phyloP scores from a whole-genome alignment of 306 rosid genomes.

The Sicyos baderoa region DNA sequence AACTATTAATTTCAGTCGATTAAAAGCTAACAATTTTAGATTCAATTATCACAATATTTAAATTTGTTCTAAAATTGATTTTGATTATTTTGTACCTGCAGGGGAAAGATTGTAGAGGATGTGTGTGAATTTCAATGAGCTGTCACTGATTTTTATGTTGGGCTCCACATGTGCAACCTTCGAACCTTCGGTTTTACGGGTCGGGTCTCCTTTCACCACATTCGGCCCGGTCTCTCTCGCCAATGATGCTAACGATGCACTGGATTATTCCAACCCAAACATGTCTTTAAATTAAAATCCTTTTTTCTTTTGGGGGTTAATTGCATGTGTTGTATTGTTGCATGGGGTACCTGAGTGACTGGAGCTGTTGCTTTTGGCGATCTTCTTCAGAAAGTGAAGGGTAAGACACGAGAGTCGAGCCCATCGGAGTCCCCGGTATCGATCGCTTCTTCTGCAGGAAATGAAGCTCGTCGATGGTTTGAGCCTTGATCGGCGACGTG shows the following conservation, averaged over 20 bases:
- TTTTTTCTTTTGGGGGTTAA: too few species aligned
- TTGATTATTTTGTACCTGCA: slow-evolving; percentile 37
- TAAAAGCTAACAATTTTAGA: too few species aligned
- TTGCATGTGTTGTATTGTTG: too few species aligned
- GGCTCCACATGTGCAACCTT: slow-evolving; percentile 48
- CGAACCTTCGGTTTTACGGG: slow-evolving; percentile 27
- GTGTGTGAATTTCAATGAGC: slow-evolving; percentile 30
- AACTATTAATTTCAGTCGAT: too few species aligned
- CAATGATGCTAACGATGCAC: slow-evolving; percentile 81
- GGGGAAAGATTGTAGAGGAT: slow-evolving; percentile 89
- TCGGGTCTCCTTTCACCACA: slow-evolving; percentile 81
- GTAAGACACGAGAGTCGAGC: slow-evolving; percentile 29
- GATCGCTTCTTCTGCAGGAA: slow-evolving; percentile 69
- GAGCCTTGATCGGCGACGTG: slow-evolving; percentile 58
- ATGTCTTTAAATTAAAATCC: too few species aligned
- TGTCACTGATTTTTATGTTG: slow-evolving; percentile 63
- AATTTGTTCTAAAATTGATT: too few species aligned
- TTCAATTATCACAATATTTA: too few species aligned
- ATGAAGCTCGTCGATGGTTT: slow-evolving; percentile 86
- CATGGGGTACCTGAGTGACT: slow-evolving; percentile 56
- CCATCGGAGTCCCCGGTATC: slow-evolving; percentile 56
- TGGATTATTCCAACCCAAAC: slow-evolving; percentile 9
- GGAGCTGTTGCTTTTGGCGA: slow-evolving; percentile 60
- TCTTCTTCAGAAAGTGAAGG: slow-evolving; percentile 47
- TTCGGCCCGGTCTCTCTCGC: slow-evolving; percentile 77